phyloP scores from a whole-genome alignment of 768 basidiomycete genomes.

The Infundibulicybe gibba region DNA sequence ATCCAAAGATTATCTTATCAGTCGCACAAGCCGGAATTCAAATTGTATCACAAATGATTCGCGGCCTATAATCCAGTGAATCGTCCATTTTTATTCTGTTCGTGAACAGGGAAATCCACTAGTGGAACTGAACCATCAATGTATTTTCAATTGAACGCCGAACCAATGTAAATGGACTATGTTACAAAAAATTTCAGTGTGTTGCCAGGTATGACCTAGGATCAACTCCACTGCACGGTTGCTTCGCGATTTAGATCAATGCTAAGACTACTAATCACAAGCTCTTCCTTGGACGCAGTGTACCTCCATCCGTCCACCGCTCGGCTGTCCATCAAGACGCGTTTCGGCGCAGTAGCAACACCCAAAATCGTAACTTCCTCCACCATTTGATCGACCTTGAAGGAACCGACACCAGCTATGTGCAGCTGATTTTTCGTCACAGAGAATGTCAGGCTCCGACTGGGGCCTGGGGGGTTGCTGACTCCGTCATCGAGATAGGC shows the following conservation, averaged over 20 bases:
- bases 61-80: too few relatives aligned
- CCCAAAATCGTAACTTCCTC: constrained; percentile 60
- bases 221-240: constrained; percentile 20
- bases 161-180: too few relatives aligned
- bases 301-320: constrained; percentile 35
- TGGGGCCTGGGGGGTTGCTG: constrained; percentile 53
- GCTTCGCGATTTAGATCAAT: constrained; percentile 38
- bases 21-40: too few relatives aligned
- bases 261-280: constrained; percentile 33
- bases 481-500: constrained; percentile 76
- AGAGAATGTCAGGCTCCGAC: constrained; percentile 42
- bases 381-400: constrained; percentile 43
- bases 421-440: constrained; percentile 29
- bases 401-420: constrained; percentile 35
- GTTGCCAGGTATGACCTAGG: too few relatives aligned
- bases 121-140: too few relatives aligned
- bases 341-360: constrained; percentile 31
- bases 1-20: too few relatives aligned
- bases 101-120: too few relatives aligned
- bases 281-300: constrained; percentile 28
- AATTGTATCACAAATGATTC: too few relatives aligned
- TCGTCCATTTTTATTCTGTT: too few relatives aligned
- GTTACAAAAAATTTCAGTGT: too few relatives aligned
- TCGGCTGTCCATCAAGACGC: constrained; percentile 35
- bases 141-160: too few relatives aligned